These are phyloP conservation scores for Chaetothyriales sp. DNA, from an alignment of 2,329 filamentous ascomycete genomes.

Conservation along the genomic window DNA sequence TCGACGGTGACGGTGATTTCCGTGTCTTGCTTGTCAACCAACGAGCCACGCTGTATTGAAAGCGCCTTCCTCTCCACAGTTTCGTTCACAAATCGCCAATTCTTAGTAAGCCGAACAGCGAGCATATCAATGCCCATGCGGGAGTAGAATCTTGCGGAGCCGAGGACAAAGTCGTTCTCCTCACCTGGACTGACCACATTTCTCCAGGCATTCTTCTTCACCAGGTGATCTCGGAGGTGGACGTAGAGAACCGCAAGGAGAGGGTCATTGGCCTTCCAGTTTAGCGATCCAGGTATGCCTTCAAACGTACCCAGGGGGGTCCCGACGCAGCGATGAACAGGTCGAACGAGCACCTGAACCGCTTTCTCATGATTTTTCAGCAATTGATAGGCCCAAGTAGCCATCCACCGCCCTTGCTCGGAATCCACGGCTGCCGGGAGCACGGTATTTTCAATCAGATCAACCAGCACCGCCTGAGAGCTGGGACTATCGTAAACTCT, in stretches of 20 bases:
- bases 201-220: slow-evolving; percentile 73
- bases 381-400: slow-evolving; percentile 94
- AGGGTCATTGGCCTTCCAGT: slow-evolving; percentile 82
- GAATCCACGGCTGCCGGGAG: slow-evolving; percentile 53
- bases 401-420: slow-evolving; percentile 55
- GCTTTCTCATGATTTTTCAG: slow-evolving; percentile 69
- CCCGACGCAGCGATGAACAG: slow-evolving; percentile 60
- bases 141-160: slow-evolving; percentile 71
- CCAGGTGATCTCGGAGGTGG: slow-evolving; percentile 65
- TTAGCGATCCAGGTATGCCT: slow-evolving; percentile 49
- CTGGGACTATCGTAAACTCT: slow-evolving; percentile 80
- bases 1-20: slow-evolving; percentile 28
- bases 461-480: slow-evolving; percentile 52
- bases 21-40: not conserved
- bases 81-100: slow-evolving; percentile 37
- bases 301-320: slow-evolving; percentile 27
- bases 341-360: slow-evolving; percentile 67
- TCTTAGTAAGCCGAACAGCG: slow-evolving; percentile 58
- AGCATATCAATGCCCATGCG: slow-evolving; percentile 89
- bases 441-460: slow-evolving; percentile 66
- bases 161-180: slow-evolving; percentile 81
- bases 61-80: not conserved
- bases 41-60: too few species aligned
- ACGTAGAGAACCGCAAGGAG: slow-evolving; percentile 68
- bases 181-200: slow-evolving; percentile 59